phyloP scores from a whole-genome alignment of 2,329 filamentous ascomycete genomes.

The Aspergillus tamarii region DNA sequence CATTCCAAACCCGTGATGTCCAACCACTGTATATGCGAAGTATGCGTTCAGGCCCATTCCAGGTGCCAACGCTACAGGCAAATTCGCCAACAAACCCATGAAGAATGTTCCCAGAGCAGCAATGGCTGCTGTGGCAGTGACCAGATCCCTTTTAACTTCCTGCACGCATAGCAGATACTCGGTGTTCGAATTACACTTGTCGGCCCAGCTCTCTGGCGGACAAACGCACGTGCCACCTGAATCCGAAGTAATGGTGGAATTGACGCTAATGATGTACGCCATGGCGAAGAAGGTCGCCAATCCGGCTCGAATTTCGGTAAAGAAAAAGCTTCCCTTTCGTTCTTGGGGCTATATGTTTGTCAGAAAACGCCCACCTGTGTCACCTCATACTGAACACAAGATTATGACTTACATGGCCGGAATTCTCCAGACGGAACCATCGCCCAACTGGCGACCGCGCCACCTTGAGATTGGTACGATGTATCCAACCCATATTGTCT shows the following conservation, averaged over 20 bases:
- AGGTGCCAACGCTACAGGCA: constrained; percentile 73
- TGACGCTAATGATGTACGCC: constrained; percentile 74
- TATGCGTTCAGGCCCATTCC: constrained; percentile 87
- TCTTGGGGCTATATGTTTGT: constrained; percentile 61
- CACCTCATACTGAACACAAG: not conserved
- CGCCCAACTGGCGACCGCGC: constrained; percentile 68
- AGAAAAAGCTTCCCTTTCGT: constrained; percentile 75
- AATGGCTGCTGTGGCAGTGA: constrained; percentile 84
- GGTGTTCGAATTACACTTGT: constrained; percentile 52
- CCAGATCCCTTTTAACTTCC: constrained; percentile 73
- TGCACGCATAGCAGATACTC: constrained; percentile 51
- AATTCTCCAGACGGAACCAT: constrained; percentile 81
- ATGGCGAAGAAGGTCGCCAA: constrained; percentile 79
- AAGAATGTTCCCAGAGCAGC: constrained; percentile 76
- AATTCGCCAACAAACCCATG: constrained; percentile 81
- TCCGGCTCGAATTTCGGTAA: constrained; percentile 82
- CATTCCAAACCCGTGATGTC: constrained; percentile 71
- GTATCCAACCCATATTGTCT: constrained; percentile 23
- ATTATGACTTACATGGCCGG: constrained; percentile 69
- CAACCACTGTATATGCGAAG: constrained; percentile 81
- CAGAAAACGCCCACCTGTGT: not conserved
- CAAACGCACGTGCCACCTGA: constrained; percentile 78
- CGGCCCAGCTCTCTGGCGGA: constrained; percentile 48
- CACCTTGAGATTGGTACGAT: constrained; percentile 47
- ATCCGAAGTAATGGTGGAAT: constrained; percentile 73